Evolutionary conservation across 2,329 filamentous ascomycete genomes (phyloP), one percentile per base, ranked within the genome.

Genomic region (Emmonsia crescens): DNA sequence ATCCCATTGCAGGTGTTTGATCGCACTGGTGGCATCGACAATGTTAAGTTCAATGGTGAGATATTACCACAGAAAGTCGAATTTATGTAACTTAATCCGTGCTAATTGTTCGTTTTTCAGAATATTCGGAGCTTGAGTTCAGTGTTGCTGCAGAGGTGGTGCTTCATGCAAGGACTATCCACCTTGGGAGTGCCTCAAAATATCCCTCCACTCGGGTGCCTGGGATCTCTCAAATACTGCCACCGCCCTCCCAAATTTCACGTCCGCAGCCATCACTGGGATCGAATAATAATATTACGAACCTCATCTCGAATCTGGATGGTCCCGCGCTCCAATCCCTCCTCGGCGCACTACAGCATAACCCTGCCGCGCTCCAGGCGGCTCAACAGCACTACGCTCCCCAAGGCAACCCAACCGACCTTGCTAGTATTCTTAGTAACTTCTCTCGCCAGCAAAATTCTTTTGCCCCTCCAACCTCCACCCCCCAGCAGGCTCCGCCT

Each of bases 1-100:
- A 88, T 97, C 58, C 84, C 89, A 0, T 78, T 96, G 2, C 89
- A 93, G 68, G 84, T 96, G 5, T 96, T 96, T 70, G 89, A 96
- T 74, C 87, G 91, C 31, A 87, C 85, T 48, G 82, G 80, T 10
- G 89, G 89, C n/a, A 79, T 80, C 21, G 84, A 84, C 68, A 91
- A 89, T 66, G 86, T 95, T 63, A 85, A 86, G 51, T 96, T 90
- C 71, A 89, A 96, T 68, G 81, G 82, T 83, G 69, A 69, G 78
- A 16, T 33, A 51, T 33, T 52, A n/a, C 16, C n/a, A 29, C 49
- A 33, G 29, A 33, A 33, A 38, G 31, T 27, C 38, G 8, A 29
- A 52, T 60, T 65, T 36, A 66, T 52, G 21, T 46, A 38, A 10
- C 16, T 42, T 57, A 29, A 8, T 6, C 24, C 16, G 40, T 31